Percentiles rank a stretch among this genome's conserved stretches.
Evolutionary conservation across 78 protist species (phyloP).

Genomic region (Dictyostelium firmibasis): DNA sequence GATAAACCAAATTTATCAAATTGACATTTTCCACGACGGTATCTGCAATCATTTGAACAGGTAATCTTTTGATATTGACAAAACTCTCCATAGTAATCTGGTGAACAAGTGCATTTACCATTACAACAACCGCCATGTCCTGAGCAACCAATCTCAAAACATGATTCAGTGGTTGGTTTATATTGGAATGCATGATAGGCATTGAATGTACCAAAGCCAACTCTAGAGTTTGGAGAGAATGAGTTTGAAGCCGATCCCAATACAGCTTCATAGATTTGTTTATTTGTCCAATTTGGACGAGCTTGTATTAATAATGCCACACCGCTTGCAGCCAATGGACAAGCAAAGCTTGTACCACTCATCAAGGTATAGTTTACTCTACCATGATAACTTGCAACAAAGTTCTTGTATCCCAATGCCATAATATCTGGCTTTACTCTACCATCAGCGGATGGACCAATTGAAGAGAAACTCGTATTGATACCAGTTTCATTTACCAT

Average conservation of each 20-base stretch:
- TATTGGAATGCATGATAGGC: conserved; percentile 17
- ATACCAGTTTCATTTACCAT: neutral
- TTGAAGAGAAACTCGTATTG: conserved; percentile 18
- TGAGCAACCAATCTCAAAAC: neutral
- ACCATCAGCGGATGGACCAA: conserved; percentile 79
- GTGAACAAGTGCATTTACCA: conserved; percentile 44
- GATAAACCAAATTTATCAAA: conserved; percentile 21
- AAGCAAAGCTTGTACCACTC: conserved; percentile 73
- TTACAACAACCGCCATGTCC: conserved; percentile 70
- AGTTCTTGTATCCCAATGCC: conserved; percentile 38
- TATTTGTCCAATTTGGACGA: conserved; percentile 51
- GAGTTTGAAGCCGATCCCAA: neutral
- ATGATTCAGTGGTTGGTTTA: neutral
- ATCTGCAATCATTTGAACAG: conserved; percentile 12
- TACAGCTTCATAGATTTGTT: conserved; percentile 46
- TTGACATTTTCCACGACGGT: conserved; percentile 49
- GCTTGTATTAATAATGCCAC: conserved; percentile 66
- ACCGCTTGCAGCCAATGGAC: conserved; percentile 74
- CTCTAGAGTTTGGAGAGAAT: neutral
- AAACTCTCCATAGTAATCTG: conserved; percentile 25
- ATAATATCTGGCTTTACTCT: conserved; percentile 77
- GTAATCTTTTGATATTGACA: conserved; percentile 16
- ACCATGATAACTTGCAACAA: conserved; percentile 12
- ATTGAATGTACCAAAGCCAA: conserved; percentile 55
- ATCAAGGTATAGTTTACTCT: conserved; percentile 13